Conservation (phyloP, 768 basidiomycete genomes). For the Hygrophorus pudorinus region DNA sequence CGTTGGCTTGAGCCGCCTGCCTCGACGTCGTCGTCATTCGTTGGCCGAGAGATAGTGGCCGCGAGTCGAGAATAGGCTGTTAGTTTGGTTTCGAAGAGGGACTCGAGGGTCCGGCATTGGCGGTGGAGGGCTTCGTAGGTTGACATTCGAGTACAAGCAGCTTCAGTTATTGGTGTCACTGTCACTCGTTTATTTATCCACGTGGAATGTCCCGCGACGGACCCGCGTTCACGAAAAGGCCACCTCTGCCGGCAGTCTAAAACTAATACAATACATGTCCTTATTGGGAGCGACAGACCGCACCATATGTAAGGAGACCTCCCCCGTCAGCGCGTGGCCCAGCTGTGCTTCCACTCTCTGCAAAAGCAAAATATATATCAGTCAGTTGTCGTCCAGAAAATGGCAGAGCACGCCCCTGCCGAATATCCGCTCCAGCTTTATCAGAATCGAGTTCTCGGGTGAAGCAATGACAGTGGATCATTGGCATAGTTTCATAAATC, state of each 20-base stretch:
- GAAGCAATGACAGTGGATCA: constrained; percentile 96
- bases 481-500: constrained; percentile 62
- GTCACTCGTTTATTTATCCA: too few species aligned
- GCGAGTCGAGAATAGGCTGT: constrained; percentile 86
- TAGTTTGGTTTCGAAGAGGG: constrained; percentile 83
- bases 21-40: constrained; percentile 62
- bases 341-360: constrained; percentile 69
- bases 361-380: constrained; percentile 3
- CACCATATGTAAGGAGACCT: constrained; percentile 59
- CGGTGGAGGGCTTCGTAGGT: constrained; percentile 84
- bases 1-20: constrained; percentile 60
- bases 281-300: constrained; percentile 93
- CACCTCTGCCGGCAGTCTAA: constrained; percentile 43
- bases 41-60: constrained; percentile 44
- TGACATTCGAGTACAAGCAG: too few species aligned
- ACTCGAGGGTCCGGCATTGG: constrained; percentile 89
- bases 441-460: constrained; percentile 69
- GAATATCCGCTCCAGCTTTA: constrained; percentile 69
- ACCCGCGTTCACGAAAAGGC: constrained; percentile 16
- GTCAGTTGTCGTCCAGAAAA: not conserved
- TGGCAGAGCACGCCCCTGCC: constrained; percentile 42
- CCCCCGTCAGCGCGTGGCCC: constrained; percentile 39
- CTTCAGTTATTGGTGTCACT: too few species aligned
- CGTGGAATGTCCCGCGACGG: too few species aligned
- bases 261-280: constrained; percentile 96